These are phyloP conservation scores for Coemansia interrupta DNA, from an alignment of 192 early-diverging fungal species.

Conservation along the genomic window DNA sequence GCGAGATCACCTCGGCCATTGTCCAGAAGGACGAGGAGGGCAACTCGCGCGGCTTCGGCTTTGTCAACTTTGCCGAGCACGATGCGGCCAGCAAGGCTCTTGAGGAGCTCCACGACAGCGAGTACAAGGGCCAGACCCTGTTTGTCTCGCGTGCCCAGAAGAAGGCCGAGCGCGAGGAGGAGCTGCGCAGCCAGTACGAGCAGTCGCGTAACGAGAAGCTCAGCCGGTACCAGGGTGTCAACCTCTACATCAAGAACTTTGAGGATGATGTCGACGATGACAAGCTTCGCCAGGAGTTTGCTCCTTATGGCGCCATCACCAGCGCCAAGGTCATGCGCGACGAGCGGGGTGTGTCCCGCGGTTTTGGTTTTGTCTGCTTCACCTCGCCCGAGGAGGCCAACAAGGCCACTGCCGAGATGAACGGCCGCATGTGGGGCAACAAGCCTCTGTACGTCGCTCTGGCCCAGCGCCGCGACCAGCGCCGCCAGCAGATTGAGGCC, in stretches of 20 bases:
- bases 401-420: constrained; percentile 98
- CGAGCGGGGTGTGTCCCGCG: constrained; percentile 81
- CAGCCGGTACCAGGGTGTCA: constrained; percentile 98
- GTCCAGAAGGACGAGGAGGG: constrained; percentile 75
- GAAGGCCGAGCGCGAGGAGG: constrained; percentile 96
- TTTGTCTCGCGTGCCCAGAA: constrained; percentile 98
- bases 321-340: constrained; percentile 97
- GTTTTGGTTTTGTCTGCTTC: constrained; percentile 99
- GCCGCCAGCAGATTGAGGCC: constrained; percentile 92
- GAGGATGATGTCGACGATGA: constrained; percentile 97
- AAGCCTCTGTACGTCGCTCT: constrained; percentile 99
- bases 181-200: constrained; percentile 94
- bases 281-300: constrained; percentile 92
- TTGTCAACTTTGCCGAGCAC: constrained; percentile 93
- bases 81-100: constrained; percentile 86
- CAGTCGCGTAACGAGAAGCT: constrained; percentile 91
- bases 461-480: constrained; percentile 96
- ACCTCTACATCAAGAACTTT: constrained; percentile 98
- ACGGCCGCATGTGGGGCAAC: constrained; percentile 86
- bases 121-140: constrained; percentile 84
- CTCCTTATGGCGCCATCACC: constrained; percentile 92
- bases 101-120: constrained; percentile 89
- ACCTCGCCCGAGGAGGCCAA: constrained; percentile 97
- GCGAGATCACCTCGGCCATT: constrained; percentile 78
- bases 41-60: constrained; percentile 90